Evolutionary conservation across 805 yeast species (phyloP), one percentile per base, ranked within the genome.

Genomic region (Candida stauntonica): DNA sequence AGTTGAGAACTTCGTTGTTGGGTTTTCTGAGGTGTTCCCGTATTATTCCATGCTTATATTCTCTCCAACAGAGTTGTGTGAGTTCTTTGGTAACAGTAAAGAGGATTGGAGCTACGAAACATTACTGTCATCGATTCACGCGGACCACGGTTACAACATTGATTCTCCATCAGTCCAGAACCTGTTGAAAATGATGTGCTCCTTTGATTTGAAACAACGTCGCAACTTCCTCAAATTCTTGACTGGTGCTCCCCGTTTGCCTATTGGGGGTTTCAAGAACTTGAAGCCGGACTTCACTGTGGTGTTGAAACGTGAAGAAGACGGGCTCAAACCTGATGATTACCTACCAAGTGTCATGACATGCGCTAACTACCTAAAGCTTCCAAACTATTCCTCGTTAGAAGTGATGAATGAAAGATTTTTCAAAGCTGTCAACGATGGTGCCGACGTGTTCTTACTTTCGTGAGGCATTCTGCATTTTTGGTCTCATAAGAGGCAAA

Each of bases 321-420:
- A 73, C 33, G 82, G 79, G 0, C 57, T 75, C 18, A 61, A 64
- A 11, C 73, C 85, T 5, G 95, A 91, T 60, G 87, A 80, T 44
- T 88, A 82, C 54, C 67, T 93, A 40, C 98, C 99, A 2, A 86
- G 96, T 62, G 99, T 93, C 3, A 91, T 91, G 99, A 91, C 99
- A 0, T 91, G 99, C 67, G 97, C 95, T 3, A 91, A 91, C 57
- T 93, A 91, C 56, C 68, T 91, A 48, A 91, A 91, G 58, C 64
- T 93, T 16, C 98, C 99, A 5, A 75, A 83, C 46, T 93, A 91
- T 57, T 72, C 86, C 3, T 64, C 73, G 26, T 72, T 70, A 42
- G 78, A 69, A 14, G 61, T 85, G 2, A 71, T 93, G 81, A 65
- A 59, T 35, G 56, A 66, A 23, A 67, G 83, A 36, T 61, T 93